These are phyloP conservation scores for Rhizophora mangle DNA, from an alignment of 345 rosid species.

Conservation along the genomic window DNA sequence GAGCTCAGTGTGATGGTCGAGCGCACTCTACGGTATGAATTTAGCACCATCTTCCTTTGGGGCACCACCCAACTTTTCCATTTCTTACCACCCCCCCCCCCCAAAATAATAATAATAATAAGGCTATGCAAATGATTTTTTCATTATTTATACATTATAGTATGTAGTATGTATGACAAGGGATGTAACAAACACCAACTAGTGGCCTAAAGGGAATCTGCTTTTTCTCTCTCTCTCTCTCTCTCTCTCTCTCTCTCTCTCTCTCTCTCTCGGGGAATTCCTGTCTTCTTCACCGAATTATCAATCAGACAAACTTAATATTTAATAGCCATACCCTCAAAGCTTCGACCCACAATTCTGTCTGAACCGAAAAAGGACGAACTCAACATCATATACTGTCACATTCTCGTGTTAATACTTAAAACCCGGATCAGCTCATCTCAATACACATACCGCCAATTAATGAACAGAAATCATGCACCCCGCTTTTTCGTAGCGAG, in stretches of 20 bases:
- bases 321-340: slow-evolving; percentile 23
- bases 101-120: no score
- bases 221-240: slow-evolving; percentile 14
- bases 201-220: slow-evolving; percentile 21
- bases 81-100: no score
- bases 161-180: neutral
- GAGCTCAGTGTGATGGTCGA: no score
- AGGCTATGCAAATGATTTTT: no score
- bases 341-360: slow-evolving; percentile 47
- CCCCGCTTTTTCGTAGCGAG: no score
- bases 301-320: slow-evolving; percentile 39
- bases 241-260: slow-evolving; percentile 14
- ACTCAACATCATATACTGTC: slow-evolving; percentile 14
- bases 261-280: slow-evolving; percentile 33
- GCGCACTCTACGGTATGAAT: no score
- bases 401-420: neutral
- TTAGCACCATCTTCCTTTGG: no score
- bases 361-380: slow-evolving; percentile 21
- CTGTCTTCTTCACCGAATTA: slow-evolving; percentile 39
- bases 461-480: neutral
- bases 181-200: neutral
- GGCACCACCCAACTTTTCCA: no score
- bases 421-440: slow-evolving; percentile 3
- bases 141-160: neutral
- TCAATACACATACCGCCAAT: neutral